Evolutionary conservation across 1,284 basidiomycete species (phyloP).

Genomic region (Lentinula novae-zelandiae): DNA sequence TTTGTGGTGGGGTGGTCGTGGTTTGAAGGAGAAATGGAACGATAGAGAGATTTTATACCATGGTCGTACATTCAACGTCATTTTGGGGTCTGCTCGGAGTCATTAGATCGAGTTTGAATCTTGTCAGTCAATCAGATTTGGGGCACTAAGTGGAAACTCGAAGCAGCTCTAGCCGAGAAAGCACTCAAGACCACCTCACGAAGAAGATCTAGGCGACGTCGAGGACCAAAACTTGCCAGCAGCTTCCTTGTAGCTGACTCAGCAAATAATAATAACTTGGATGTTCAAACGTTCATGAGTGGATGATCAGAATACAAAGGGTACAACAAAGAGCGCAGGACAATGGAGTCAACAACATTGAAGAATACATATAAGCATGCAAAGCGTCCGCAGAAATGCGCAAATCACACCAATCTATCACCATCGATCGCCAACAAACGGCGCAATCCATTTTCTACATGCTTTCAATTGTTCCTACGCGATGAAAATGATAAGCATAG

Average conservation of each 20-base stretch:
- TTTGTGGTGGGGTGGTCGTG: background rate
- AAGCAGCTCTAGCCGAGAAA: background rate
- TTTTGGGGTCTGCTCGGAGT: background rate
- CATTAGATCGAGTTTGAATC: background rate
- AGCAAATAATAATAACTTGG: too few species aligned
- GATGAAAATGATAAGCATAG: background rate
- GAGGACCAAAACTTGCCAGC: background rate
- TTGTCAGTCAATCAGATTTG: background rate
- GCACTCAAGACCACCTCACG: too few species aligned
- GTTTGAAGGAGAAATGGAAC: background rate
- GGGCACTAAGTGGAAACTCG: background rate
- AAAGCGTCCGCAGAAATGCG: background rate
- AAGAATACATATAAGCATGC: background rate
- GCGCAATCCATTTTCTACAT: constrained; percentile 10
- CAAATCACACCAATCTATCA: background rate
- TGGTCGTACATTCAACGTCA: background rate
- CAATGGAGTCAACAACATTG: background rate
- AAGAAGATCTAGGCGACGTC: background rate
- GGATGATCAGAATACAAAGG: background rate
- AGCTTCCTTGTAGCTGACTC: background rate
- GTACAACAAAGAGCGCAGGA: background rate
- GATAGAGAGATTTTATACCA: background rate
- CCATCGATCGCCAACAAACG: background rate
- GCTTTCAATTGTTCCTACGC: constrained; percentile 1
- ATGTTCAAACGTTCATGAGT: too few species aligned